Conservation (phyloP, 1,139 yeast species). For the Insectozyma bohioensis region DNA sequence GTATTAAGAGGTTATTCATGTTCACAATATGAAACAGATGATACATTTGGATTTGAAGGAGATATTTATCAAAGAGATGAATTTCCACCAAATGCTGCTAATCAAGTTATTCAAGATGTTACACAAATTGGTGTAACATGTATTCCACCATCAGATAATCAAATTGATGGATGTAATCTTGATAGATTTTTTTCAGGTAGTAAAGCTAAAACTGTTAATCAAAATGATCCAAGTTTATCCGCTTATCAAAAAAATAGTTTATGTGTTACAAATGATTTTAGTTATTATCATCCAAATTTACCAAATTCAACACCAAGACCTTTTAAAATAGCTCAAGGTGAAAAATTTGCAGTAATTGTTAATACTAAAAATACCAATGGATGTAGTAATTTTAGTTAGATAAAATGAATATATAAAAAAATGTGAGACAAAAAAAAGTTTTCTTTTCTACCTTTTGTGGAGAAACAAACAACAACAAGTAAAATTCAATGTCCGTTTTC, state of each 20-base stretch:
- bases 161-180: constrained; percentile 4
- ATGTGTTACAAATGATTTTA: constrained; percentile 3
- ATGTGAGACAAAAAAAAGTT: no score
- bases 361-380: constrained; percentile 1
- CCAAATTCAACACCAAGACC: constrained; percentile 3
- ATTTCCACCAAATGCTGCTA: constrained; percentile 2
- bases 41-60: neutral
- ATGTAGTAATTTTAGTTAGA: neutral
- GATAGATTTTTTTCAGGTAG: constrained; percentile 2
- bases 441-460: no score
- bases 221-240: neutral
- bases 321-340: constrained; percentile 1
- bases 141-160: constrained; percentile 2
- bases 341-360: constrained; percentile 2
- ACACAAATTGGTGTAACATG: constrained; percentile 1
- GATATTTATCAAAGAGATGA: constrained; percentile 2
- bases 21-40: neutral
- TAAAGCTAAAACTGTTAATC: constrained; percentile 1
- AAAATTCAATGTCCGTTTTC: no score
- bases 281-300: constrained; percentile 4
- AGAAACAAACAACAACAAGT: no score
- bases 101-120: neutral
- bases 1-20: neutral
- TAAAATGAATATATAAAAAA: no score
- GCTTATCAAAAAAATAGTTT: neutral